Base-by-base conservation (phyloP, 148 eudicot species). In the Camellia sinensis region DNA sequence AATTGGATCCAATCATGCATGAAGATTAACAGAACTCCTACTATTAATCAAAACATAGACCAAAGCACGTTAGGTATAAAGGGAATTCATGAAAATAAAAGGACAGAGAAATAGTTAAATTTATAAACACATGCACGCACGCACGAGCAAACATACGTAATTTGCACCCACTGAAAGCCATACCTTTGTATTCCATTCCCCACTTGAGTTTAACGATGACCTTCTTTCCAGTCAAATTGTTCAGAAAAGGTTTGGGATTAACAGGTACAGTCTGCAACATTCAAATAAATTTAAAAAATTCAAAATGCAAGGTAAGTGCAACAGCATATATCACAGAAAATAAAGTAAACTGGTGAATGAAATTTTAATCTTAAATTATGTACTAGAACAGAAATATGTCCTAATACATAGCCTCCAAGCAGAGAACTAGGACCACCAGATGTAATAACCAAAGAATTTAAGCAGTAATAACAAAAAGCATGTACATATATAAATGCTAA, bases 111-210 rank as follows among this genome's bases (percentile, higher is more conserved):
- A 14, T 43, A 69, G 21, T 6, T 7, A 45, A 1, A 1, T 54
- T 21, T 10, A 13, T 54, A 46, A 54, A 46, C 8, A 46, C 14
- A 54, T 37, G 9, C 13, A 1, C 37, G 13, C 5, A 10, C 37
- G 37, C 37, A 29, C 37, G 37, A 29, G 37, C 37, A 29, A 4
- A 19, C 14, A 13, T 14, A 56, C 53, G 45, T 10, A 41, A 70
- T 46, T 60, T 45, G 19, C 21, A 43, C 44, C 6, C 17, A 50
- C 45, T 17, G 40, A 8, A 48, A 60, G 74, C 56, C 53, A 68
- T 85, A 91, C 94, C 94, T 89, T 91, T 89, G 80, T 89, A 91
- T 76, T 91, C 92, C 94, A 89, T 91, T 77, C 94, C 93, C 94
- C 94, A 91, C 80, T 91, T 91, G 81, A 91, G 81, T 71, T 89